Base-by-base conservation (phyloP, 169 alveolate genomes). In the Babesia bovis region DNA sequence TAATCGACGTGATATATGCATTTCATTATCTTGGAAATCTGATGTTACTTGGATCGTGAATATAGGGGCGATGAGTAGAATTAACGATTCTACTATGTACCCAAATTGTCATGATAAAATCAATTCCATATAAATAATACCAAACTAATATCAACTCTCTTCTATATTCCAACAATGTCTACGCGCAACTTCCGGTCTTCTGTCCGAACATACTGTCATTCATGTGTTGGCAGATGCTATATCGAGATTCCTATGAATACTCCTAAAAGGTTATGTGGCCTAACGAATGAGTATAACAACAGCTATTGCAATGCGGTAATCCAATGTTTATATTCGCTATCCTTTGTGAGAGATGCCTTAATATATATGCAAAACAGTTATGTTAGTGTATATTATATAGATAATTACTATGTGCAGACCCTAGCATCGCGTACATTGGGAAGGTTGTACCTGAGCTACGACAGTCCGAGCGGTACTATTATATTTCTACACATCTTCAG, bases 251-350 rank as follows among this genome's bases (percentile, higher is more conserved):
- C 45, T 38, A 38, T 9, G n/a, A 9, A 38, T 38, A 13, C n/a
- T 7, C 45, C 45, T 13, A 9, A 9, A 13, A 38, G 45, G 45
- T 9, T 38, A n/a, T 9, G 60, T 33, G 87, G 87, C 38, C 59
- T 78, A 30, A 82, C 66, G 21, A 78, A 78, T 53, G 38, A 25
- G 10, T 68, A 23, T 30, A 78, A 78, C 75, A 78, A 78, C 61
- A 68, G 87, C 63, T 78, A 78, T 33, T 78, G 77, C 55, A 78
- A 78, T 23, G 87, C 73, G 19, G 82, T 78, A 7, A n/a, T 78
- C 19, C 87, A 78, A 40, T 60, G 83, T 33, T 57, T 78, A 5
- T 78, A 38, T 53, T 50, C 83, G 0, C 33, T 26, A 0, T 47
- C 33, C 21, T 73, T 19, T 41, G 66, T 78, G 47, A 57, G 87